These are phyloP conservation scores for Russula earlei DNA, from an alignment of 768 basidiomycete genomes.

Conservation along the genomic window DNA sequence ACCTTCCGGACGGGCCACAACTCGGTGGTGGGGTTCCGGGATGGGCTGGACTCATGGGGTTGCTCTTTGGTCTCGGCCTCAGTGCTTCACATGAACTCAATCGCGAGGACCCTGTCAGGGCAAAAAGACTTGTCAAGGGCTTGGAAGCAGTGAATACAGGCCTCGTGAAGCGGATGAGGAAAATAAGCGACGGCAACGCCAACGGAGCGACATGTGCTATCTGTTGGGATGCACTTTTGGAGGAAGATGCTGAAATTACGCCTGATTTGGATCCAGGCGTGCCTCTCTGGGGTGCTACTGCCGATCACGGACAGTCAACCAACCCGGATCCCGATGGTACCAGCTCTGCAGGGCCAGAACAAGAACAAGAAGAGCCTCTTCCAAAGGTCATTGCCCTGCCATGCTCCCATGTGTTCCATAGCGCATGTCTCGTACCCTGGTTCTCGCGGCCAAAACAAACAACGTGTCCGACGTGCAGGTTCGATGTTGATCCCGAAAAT, in stretches of 20 bases:
- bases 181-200: slow-evolving; percentile 34
- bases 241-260: slow-evolving; percentile 6
- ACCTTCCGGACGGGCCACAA: slow-evolving; percentile 1
- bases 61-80: slow-evolving; percentile 14
- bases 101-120: slow-evolving; percentile 58
- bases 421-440: slow-evolving; percentile 72
- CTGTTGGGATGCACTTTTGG: slow-evolving; percentile 63
- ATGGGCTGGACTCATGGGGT: slow-evolving; percentile 10
- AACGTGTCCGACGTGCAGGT: slow-evolving; percentile 77
- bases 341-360: neutral
- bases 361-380: slow-evolving; percentile 14
- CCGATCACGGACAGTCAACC: slow-evolving; percentile 9
- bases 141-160: slow-evolving; percentile 60
- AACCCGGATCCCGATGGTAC: slow-evolving; percentile 15
- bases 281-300: neutral
- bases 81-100: slow-evolving; percentile 25
- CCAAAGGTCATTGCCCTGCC: slow-evolving; percentile 58
- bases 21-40: slow-evolving; percentile 10
- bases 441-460: slow-evolving; percentile 71
- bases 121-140: slow-evolving; percentile 50
- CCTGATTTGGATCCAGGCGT: neutral
- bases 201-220: slow-evolving; percentile 50
- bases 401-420: slow-evolving; percentile 76
- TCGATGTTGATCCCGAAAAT: slow-evolving; percentile 74
- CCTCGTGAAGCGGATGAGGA: slow-evolving; percentile 54